These are phyloP conservation scores for Aspergillus conjunctus DNA, from an alignment of 495 filamentous ascomycete genomes.

Conservation along the genomic window DNA sequence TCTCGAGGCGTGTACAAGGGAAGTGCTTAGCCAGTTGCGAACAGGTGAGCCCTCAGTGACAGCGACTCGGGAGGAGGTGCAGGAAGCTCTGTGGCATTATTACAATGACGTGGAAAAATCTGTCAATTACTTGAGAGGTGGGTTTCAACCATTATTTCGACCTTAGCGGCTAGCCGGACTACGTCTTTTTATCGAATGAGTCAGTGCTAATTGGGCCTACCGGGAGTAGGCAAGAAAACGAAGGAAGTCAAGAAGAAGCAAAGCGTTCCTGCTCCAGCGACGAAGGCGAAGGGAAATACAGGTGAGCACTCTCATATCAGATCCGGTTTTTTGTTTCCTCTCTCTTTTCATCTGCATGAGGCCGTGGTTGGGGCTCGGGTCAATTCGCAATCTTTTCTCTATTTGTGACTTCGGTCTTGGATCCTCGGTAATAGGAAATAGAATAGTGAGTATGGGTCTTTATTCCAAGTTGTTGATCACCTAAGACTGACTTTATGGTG, in stretches of 20 bases:
- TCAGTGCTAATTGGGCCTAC: not conserved
- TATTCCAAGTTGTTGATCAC: constrained; percentile 24
- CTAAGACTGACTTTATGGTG: constrained; percentile 39
- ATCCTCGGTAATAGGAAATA: constrained; percentile 15
- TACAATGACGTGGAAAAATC: constrained; percentile 90
- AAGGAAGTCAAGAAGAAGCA: constrained; percentile 47
- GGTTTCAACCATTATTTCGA: constrained; percentile 12
- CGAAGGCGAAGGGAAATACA: constrained; percentile 36
- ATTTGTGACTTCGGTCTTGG: not conserved
- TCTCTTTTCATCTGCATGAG: constrained; percentile 17
- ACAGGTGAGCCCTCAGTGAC: constrained; percentile 44
- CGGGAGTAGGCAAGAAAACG: constrained; percentile 45
- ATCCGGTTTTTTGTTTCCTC: constrained; percentile 17
- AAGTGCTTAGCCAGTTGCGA: constrained; percentile 43
- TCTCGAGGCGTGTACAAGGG: constrained; percentile 40
- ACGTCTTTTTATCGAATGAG: not conserved
- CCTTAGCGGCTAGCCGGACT: not conserved
- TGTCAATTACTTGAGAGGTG: constrained; percentile 74
- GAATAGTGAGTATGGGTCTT: constrained; percentile 17
- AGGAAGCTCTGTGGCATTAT: constrained; percentile 93
- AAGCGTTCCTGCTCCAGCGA: constrained; percentile 36
- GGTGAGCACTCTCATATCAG: constrained; percentile 51
- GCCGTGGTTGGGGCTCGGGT: constrained; percentile 41
- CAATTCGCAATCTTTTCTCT: not conserved
- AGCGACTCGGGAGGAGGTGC: constrained; percentile 62